Evolutionary conservation across 495 filamentous ascomycete genomes (phyloP).

Genomic region (Tuber calosporum): DNA sequence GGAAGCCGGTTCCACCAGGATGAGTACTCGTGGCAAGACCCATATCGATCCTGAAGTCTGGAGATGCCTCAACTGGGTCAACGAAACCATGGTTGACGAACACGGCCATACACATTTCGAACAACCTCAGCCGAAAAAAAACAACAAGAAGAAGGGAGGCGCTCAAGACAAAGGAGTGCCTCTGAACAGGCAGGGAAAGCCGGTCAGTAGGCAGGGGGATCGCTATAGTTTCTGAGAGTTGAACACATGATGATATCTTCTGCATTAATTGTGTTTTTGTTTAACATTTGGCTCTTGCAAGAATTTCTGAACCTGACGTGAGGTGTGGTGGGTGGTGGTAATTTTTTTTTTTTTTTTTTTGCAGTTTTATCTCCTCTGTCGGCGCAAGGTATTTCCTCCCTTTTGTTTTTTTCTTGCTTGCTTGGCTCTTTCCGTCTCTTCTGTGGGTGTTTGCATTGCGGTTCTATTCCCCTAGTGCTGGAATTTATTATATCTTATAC

Average conservation of each 20-base stretch:
- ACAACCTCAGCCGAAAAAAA: slow-evolving; percentile 59
- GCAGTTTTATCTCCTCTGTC: neutral
- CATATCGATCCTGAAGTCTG: slow-evolving; percentile 55
- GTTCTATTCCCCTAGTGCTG: slow-evolving; percentile 5
- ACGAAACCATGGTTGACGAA: slow-evolving; percentile 66
- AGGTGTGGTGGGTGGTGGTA: neutral
- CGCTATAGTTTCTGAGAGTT: slow-evolving; percentile 44
- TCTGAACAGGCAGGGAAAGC: slow-evolving; percentile 40
- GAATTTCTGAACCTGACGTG: neutral
- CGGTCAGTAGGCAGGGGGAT: slow-evolving; percentile 40
- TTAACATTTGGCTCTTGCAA: neutral
- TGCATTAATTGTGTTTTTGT: slow-evolving; percentile 3
- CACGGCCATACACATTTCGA: slow-evolving; percentile 77
- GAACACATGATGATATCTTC: slow-evolving; percentile 20
- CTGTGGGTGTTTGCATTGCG: slow-evolving; percentile 3
- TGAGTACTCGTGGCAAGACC: slow-evolving; percentile 68
- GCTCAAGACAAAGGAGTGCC: slow-evolving; percentile 32
- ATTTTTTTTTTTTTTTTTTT: neutral
- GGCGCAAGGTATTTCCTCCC: neutral
- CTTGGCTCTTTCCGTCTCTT: neutral
- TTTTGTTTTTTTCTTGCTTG: neutral
- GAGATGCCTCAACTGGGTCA: slow-evolving; percentile 76
- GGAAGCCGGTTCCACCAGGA: slow-evolving; percentile 53
- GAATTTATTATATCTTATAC: slow-evolving; percentile 7
- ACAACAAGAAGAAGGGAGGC: slow-evolving; percentile 49